Evolutionary conservation across 345 rosid genomes (phyloP), one percentile per base, ranked within the genome.

Genomic region (Trapa bicornis): DNA sequence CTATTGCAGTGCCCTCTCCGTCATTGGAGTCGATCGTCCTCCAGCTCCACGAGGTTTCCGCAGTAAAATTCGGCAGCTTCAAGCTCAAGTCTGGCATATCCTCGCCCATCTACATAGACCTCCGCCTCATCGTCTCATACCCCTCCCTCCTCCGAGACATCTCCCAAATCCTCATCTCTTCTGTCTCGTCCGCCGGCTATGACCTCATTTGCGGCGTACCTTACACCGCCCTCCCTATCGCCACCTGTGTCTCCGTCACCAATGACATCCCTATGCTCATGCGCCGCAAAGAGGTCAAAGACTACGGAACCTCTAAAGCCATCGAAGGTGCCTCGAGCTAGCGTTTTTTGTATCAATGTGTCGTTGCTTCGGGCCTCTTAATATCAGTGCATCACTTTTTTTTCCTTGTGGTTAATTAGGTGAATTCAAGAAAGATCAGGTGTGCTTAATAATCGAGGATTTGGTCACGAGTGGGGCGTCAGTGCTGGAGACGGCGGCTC

Each of bases 241-340:
- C 99, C 73, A 86, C 91, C 70, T 80, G 82, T 70, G 85, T 93
- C 73, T 93, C 99, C 68, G 58, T 80, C 50, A 64, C 82, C 80
- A 80, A 82, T 47, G 54, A 67, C 75, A 74, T 87, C 75, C 95
- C 97, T 6, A 87, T 89, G 97, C 80, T 94, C 69, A 87, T 87
- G 92, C 95, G 99, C 61, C 96, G 96, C 66, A 94, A 91, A 74
- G 97, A 91, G 72, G 75, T 89, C 53, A 94, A 94, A 69, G 96
- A 88, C 70, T 87, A 93, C 64, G 97, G 96, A 2, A 93, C 96
- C 9, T 76, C 92, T 7, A 88, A 91, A 67, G 89, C 96, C 61
- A 87, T 91, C 37, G 98, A 93, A 68, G 97, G 98, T 37, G 35
- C 37, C 47, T 54, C 47, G 33, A 38, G 56, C 47, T 41, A 50